Evolutionary conservation across 352 stramenopile genomes (phyloP), one percentile per base, ranked within the genome.

Genomic region (Phytopythium ostracodes): DNA sequence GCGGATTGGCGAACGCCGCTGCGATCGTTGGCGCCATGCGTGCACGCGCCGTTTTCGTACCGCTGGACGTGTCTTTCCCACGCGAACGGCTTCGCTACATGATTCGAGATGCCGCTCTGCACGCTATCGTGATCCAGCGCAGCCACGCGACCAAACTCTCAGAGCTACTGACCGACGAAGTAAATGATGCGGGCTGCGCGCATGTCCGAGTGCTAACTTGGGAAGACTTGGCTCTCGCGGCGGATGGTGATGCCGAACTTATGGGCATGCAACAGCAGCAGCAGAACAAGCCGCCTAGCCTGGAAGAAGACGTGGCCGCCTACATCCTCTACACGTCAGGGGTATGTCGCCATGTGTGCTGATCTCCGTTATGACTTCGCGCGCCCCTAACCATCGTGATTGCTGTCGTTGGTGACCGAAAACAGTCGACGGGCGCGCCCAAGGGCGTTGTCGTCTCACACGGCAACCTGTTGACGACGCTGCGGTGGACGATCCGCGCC

Each of bases 261-360:
- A 3, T 24, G 12, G 29, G 38, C 47, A 8, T 25, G 7, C 4
- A 20, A 2, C 14, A 22, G 25, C 14, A 22, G 25, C 56, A 46
- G 47, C 7, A n/a, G 4, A 24, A 15, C 31, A 12, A 54, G 7
- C 29, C 52, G 31, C 29, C 18, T 31, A 51, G 66, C 47, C 56
- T 24, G 33, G 29, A 55, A 50, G 50, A 53, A 0, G 56, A 63
- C 10, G 71, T 63, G 12, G 50, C 68, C 2, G 70, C 75, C 20
- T 89, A 92, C 49, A 77, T 92, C 22, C 71, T 92, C n/a, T 92
- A 90, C 63, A 92, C 83, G 4, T 88, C 77, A 18, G 83, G 83
- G 24, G 67, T 77, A 74, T 40, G 70, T 40, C 20, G 8, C 15
- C 47, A 14, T 20, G 12, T 46, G 17, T 49, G 9, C 14, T 50